Conservation (phyloP, 2,329 filamentous ascomycete genomes). For the Fusarium metavorans region DNA sequence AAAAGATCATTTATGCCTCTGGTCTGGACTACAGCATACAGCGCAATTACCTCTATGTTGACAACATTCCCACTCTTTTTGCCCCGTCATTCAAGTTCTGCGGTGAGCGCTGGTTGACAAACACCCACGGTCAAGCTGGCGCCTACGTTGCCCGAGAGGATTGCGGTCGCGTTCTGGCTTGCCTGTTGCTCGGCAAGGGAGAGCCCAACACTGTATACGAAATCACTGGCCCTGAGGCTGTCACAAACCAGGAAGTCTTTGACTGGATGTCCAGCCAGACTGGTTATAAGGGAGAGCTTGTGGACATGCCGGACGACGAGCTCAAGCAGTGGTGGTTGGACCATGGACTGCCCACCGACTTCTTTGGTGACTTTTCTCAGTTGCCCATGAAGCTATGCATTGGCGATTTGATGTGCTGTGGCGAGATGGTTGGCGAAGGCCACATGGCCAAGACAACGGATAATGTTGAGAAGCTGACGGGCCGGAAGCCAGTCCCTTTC, state of each 20-base stretch:
- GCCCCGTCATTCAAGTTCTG: constrained; percentile 39
- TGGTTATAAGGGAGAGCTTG: constrained; percentile 33
- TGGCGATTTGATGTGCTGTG: constrained; percentile 38
- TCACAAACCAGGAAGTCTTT: constrained; percentile 39
- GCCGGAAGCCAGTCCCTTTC: constrained; percentile 32
- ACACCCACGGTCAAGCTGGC: constrained; percentile 36
- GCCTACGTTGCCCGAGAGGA: constrained; percentile 41
- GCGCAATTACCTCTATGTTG: constrained; percentile 41
- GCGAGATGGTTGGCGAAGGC: constrained; percentile 38
- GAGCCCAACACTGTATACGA: constrained; percentile 40
- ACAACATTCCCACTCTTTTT: constrained; percentile 40
- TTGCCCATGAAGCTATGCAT: constrained; percentile 43
- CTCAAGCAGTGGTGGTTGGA: constrained; percentile 40
- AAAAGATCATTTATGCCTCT: constrained; percentile 37
- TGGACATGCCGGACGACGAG: constrained; percentile 40
- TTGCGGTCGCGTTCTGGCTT: constrained; percentile 37
- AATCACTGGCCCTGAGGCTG: constrained; percentile 33
- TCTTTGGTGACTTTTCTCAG: constrained; percentile 41
- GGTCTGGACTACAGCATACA: constrained; percentile 40
- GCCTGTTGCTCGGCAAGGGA: constrained; percentile 33
- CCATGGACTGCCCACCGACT: constrained; percentile 33
- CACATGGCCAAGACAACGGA: constrained; percentile 37
- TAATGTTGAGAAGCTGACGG: constrained; percentile 41
- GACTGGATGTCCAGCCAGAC: constrained; percentile 38
- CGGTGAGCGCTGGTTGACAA: constrained; percentile 38